Base-by-base conservation (phyloP, 352 stramenopile species). In the Phytophthora pseudosyringae region DNA sequence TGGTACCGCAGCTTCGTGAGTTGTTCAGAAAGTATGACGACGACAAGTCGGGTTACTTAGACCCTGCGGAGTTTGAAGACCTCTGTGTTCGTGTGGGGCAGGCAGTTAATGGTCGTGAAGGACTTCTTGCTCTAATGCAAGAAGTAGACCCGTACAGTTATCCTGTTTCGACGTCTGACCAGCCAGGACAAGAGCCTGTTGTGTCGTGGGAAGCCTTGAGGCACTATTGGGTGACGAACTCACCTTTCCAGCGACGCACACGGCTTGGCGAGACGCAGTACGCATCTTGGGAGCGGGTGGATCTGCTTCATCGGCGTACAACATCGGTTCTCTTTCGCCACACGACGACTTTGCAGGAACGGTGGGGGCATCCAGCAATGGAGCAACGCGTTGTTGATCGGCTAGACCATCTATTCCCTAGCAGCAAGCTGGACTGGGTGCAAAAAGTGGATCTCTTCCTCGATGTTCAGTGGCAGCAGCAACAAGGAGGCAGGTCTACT, bases 11-110 rank as follows among this genome's bases (percentile, higher is more conserved):
- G 33, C 70, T 93, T 11, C 73, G 65, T 26, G 62, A 63, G 11
- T 35, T 90, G 2, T 93, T 91, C 58, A 31, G 55, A 13, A 78
- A 80, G 47, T 89, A 81, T 39, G 81, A 91, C 32, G 83, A 90
- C 16, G 80, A 93, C 47, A 62, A 71, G 3, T 81, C 77, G 2
- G 74, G 75, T 0, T 36, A 64, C n/a, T 44, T 93, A 36, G 80
- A 88, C 35, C 45, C 58, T 4, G 59, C 60, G 5, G 80, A 93
- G 62, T 88, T 91, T 40, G 50, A 86, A 21, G 80, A 90, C 46
- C 38, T 91, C 1, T 93, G 83, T 35, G 80, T 90, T 1, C 76
- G 69, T 13, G 58, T 90, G 3, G 78, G 71, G 0, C 74, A 82
- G n/a, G n/a, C 62, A 10, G 18, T 78, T 2, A 71, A 78, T 49